phyloP scores from a whole-genome alignment of 495 filamentous ascomycete species.

The Hypoxylon lenormandii region DNA sequence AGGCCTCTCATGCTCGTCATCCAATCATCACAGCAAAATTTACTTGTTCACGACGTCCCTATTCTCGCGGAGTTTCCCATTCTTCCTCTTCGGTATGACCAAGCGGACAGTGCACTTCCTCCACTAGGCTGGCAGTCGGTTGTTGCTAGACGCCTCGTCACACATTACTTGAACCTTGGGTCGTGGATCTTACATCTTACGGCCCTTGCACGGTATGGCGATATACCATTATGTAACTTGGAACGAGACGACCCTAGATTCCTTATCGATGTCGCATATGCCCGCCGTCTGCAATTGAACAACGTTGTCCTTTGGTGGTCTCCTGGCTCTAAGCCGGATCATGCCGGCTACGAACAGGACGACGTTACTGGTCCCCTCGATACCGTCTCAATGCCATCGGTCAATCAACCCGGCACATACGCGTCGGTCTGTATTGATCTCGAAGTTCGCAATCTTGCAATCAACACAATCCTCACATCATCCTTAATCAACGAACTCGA shows the following conservation, averaged over 20 bases:
- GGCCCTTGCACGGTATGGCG: conserved; percentile 87
- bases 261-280: conserved; percentile 95
- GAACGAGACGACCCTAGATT: conserved; percentile 93
- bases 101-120: conserved; percentile 85
- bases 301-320: conserved; percentile 99
- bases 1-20: conserved; percentile 84
- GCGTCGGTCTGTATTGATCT: conserved; percentile 97
- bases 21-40: conserved; percentile 85
- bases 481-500: conserved; percentile 98
- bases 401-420: conserved; percentile 92
- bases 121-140: conserved; percentile 94
- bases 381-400: conserved; percentile 89
- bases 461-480: conserved; percentile 97
- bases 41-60: conserved; percentile 85
- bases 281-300: conserved; percentile 86
- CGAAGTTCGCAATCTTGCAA: conserved; percentile 91
- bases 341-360: conserved; percentile 95
- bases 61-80: conserved; percentile 86
- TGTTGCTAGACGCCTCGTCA: conserved; percentile 84
- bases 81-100: conserved; percentile 81
- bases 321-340: conserved; percentile 82
- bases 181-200: conserved; percentile 91
- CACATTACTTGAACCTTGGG: conserved; percentile 88
- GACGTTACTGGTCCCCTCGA: conserved; percentile 86
- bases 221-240: conserved; percentile 93